phyloP scores from a whole-genome alignment of 2,329 filamentous ascomycete genomes.

The Podosphaera aphanis region DNA sequence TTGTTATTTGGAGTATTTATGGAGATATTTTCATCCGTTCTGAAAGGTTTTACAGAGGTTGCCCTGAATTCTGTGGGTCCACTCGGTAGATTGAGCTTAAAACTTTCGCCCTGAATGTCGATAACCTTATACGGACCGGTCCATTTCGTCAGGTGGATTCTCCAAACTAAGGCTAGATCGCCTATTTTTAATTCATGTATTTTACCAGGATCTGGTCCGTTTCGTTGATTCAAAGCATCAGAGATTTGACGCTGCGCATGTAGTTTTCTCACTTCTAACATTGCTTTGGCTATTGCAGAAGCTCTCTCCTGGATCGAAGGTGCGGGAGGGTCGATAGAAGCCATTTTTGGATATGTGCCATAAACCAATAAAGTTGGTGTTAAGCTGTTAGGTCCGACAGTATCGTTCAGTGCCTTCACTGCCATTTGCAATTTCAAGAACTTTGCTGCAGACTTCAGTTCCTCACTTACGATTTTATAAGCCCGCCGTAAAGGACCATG shows the following conservation, averaged over 20 bases:
- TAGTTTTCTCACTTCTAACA: background rate
- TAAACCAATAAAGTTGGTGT: background rate
- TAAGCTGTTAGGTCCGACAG: background rate
- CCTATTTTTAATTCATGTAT: background rate
- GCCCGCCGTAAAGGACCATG: background rate
- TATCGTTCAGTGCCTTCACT: background rate
- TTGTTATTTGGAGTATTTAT: background rate
- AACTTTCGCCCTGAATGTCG: background rate
- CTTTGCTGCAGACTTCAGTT: background rate
- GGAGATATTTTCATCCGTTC: too few species aligned
- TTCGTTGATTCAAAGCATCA: background rate
- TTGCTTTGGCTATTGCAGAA: background rate
- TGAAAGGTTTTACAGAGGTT: background rate
- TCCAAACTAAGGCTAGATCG: background rate
- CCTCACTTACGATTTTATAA: conserved; percentile 1
- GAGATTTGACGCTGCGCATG: background rate
- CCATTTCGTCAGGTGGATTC: background rate
- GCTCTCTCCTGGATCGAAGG: background rate
- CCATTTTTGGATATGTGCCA: background rate
- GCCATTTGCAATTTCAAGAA: background rate
- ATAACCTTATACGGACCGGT: background rate
- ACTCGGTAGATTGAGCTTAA: background rate
- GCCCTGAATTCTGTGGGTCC: conserved; percentile 1
- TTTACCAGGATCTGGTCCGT: background rate
- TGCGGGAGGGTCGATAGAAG: background rate